Percentiles rank a stretch among this genome's conserved stretches.
Conservation (phyloP, 768 basidiomycete species). For the Russula griseocarnosa region DNA sequence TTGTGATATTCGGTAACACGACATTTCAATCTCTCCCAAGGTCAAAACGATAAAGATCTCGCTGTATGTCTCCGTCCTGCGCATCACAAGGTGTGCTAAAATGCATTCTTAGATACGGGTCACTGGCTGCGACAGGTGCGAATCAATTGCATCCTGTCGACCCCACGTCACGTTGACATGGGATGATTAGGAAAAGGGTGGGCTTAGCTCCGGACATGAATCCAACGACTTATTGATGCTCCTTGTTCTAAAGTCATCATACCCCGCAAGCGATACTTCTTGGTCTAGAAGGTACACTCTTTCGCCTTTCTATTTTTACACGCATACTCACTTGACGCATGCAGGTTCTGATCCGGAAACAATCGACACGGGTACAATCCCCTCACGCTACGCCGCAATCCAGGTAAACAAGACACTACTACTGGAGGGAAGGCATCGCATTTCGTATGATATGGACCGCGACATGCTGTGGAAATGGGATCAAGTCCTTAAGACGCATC, state of each 20-base stretch:
- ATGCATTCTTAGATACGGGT: constrained; percentile 63
- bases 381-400: constrained; percentile 69
- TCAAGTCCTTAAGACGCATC: constrained; percentile 81
- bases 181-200: constrained; percentile 67
- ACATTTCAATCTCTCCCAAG: constrained; percentile 36
- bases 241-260: constrained; percentile 55
- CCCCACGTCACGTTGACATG: constrained; percentile 16
- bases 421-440: constrained; percentile 69
- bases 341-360: constrained; percentile 87
- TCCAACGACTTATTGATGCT: not conserved
- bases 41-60: constrained; percentile 80
- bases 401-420: constrained; percentile 58
- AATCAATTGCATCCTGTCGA: not conserved
- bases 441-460: constrained; percentile 79
- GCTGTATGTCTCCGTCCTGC: constrained; percentile 47
- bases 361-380: constrained; percentile 81
- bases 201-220: constrained; percentile 28
- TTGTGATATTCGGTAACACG: not conserved
- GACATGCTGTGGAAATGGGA: constrained; percentile 95
- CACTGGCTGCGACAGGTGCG: constrained; percentile 85
- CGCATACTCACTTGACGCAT: not conserved
- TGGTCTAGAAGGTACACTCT: constrained; percentile 63
- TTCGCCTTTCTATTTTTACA: not conserved
- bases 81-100: constrained; percentile 8
- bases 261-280: constrained; percentile 84